A percentile compares a stretch with the other conserved stretches of the same genome.
These are phyloP conservation scores for Wallacemonas sp. DNA, from an alignment of 208 protist genomes.

Conservation along the genomic window DNA sequence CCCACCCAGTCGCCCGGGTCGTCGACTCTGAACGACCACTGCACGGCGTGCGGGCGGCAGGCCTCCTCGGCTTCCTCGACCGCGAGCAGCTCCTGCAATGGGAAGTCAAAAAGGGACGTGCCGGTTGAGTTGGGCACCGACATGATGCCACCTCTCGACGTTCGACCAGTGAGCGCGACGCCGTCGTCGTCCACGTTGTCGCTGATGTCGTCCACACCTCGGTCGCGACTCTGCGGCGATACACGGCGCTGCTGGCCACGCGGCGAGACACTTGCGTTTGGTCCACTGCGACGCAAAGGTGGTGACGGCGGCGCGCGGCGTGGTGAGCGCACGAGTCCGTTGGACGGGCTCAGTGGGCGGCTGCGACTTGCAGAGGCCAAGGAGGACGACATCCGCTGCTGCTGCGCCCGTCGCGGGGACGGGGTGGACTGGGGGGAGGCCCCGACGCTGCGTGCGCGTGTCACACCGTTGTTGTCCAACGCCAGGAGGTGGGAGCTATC, in stretches of 20 bases:
- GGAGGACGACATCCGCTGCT: no score
- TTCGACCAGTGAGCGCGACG: background rate
- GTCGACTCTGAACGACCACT: conserved; percentile 74
- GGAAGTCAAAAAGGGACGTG: conserved; percentile 70
- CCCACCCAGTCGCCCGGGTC: conserved; percentile 87
- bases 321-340: conserved; percentile 12
- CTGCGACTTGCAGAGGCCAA: background rate
- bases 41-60: conserved; percentile 22
- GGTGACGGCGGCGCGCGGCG: conserved; percentile 6
- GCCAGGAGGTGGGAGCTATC: background rate
- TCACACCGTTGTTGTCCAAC: no score
- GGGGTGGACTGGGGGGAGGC: background rate
- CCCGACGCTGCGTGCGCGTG: background rate
- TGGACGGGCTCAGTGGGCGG: background rate
- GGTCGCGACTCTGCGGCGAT: no score
- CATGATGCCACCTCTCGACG: conserved; percentile 16
- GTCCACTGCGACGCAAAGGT: background rate
- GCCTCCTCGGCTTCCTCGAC: conserved; percentile 21
- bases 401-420: background rate
- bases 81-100: conserved; percentile 60
- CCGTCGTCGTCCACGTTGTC: background rate
- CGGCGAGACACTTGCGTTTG: background rate
- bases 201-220: no score
- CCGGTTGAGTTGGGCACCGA: conserved; percentile 68
- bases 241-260: background rate